Percentiles rank a stretch among this genome's conserved stretches.
Conservation (phyloP, 129 eudicot species). For the Lonicera japonica region DNA sequence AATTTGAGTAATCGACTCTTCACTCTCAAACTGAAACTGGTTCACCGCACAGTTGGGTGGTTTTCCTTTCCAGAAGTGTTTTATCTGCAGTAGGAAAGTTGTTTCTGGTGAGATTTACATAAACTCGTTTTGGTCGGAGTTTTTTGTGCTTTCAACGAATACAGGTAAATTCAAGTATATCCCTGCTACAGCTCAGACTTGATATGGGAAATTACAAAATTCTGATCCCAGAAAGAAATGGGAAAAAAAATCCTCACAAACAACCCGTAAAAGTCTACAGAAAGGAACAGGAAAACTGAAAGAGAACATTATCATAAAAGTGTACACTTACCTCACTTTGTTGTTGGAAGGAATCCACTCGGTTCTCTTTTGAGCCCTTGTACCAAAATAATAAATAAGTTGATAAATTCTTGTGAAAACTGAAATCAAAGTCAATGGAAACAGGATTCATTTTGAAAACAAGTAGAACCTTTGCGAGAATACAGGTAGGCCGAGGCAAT, state of each 20-base stretch:
- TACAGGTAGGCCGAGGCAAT: constrained; percentile 27
- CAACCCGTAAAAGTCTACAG: not conserved
- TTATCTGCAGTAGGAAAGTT: constrained; percentile 15
- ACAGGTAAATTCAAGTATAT: too few species aligned
- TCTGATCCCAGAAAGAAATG: too few species aligned
- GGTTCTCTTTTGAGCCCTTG: constrained; percentile 88
- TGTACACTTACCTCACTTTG: constrained; percentile 40
- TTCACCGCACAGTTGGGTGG: constrained; percentile 11
- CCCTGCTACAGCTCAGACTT: too few species aligned
- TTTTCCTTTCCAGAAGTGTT: constrained; percentile 18
- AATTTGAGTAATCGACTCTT: constrained; percentile 18
- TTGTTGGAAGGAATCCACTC: constrained; percentile 47
- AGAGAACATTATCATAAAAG: not conserved
- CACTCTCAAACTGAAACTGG: constrained; percentile 17
- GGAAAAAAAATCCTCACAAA: not conserved
- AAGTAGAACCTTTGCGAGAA: constrained; percentile 45
- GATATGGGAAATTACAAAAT: too few species aligned
- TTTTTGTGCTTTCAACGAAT: too few species aligned
- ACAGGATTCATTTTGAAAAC: not conserved
- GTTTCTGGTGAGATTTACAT: not conserved
- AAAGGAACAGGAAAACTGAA: constrained; percentile 3
- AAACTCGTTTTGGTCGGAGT: not conserved
- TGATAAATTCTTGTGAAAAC: constrained; percentile 10
- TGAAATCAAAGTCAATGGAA: not conserved
- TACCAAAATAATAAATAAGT: constrained; percentile 34